Conservation (phyloP, 305 asterid species). For the Fraxinus albicans region DNA sequence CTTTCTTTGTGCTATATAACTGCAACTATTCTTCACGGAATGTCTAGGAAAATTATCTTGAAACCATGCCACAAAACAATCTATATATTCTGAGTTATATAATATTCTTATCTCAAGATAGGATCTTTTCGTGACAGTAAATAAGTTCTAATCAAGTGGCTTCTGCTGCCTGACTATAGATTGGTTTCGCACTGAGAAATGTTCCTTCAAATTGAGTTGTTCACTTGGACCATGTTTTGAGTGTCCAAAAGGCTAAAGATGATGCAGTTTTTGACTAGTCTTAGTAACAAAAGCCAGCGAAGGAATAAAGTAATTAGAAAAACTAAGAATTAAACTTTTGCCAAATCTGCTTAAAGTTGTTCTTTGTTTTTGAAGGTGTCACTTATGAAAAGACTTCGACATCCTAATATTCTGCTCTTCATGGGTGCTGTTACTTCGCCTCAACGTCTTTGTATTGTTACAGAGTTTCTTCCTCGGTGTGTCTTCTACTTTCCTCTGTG, state of each 20-base stretch:
- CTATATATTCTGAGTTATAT: background rate
- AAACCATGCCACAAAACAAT: background rate
- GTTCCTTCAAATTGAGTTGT: background rate
- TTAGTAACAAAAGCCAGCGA: background rate
- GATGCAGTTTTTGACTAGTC: background rate
- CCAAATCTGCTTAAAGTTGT: background rate
- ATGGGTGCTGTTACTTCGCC: conserved; percentile 98
- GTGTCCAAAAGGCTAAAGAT: background rate
- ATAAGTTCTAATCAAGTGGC: background rate
- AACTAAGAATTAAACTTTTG: background rate
- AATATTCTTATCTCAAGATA: background rate
- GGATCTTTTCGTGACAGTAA: background rate
- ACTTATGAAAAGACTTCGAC: conserved; percentile 52
- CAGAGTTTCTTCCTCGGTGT: conserved; percentile 96
- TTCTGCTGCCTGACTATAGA: conserved; percentile 1
- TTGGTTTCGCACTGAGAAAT: background rate
- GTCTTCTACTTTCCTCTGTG: conserved; percentile 18
- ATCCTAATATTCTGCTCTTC: conserved; percentile 79
- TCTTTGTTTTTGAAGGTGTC: conserved; percentile 33
- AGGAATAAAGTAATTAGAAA: background rate
- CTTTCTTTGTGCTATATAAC: conserved; percentile 2
- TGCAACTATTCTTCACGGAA: background rate
- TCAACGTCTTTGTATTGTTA: conserved; percentile 86
- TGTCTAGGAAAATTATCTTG: background rate
- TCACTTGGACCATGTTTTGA: background rate